These are phyloP conservation scores for Coffea canephora DNA, from an alignment of 257 asterid genomes.

Conservation along the genomic window DNA sequence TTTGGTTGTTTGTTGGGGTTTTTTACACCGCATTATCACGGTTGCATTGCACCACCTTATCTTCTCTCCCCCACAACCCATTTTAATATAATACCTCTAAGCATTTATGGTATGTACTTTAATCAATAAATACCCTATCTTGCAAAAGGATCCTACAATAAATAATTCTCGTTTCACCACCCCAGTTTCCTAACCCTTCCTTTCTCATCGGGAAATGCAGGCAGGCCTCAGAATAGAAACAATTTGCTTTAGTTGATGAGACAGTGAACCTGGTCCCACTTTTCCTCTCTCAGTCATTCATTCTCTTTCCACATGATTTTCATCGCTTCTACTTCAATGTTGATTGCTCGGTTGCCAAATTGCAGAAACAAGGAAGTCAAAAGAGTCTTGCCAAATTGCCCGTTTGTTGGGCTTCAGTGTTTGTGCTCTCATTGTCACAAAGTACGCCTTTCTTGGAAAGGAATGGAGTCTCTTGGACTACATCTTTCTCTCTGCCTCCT, in stretches of 20 bases:
- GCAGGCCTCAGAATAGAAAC: conserved; percentile 13
- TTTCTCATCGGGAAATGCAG: conserved; percentile 48
- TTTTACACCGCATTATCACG: conserved; percentile 57
- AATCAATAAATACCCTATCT: conserved; percentile 17
- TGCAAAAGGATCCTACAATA: conserved; percentile 4
- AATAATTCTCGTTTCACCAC: conserved; percentile 16
- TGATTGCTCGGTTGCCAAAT: conserved; percentile 26
- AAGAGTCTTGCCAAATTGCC: conserved; percentile 21
- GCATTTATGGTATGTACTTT: conserved; percentile 21
- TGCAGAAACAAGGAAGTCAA: conserved; percentile 27
- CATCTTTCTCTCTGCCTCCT: neutral
- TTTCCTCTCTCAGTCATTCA: neutral
- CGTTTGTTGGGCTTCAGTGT: conserved; percentile 30
- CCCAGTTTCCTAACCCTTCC: conserved; percentile 33
- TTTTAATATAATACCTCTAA: conserved; percentile 19
- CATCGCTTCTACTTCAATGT: conserved; percentile 33
- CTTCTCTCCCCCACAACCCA: conserved; percentile 61
- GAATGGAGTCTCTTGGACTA: conserved; percentile 23
- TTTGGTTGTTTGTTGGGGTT: conserved; percentile 56
- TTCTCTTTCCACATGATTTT: conserved; percentile 37
- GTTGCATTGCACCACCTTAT: conserved; percentile 60
- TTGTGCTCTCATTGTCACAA: conserved; percentile 39
- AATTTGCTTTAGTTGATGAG: conserved; percentile 13
- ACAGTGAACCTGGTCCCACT: conserved; percentile 41
- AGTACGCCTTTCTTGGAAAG: conserved; percentile 31